Conservation (phyloP, 345 rosid genomes). For the Cochlearia excelsa region DNA sequence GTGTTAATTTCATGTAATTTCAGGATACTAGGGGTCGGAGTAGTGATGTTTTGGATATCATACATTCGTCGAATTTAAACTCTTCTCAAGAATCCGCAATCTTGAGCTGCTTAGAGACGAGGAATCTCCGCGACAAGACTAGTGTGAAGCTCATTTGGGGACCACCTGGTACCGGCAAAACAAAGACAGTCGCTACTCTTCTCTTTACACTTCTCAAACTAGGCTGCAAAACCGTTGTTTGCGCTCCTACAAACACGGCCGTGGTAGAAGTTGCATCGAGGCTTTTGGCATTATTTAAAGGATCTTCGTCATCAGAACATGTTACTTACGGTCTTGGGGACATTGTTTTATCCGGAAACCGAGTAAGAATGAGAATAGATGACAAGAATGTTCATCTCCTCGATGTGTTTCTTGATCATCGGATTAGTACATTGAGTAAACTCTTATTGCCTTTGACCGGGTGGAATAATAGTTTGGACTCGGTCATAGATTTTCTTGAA, state of each 20-base stretch:
- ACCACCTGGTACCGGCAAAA: constrained; percentile 51
- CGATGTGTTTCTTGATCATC: constrained; percentile 42
- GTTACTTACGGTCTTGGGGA: constrained; percentile 36
- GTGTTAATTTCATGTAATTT: too few species aligned
- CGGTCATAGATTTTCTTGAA: constrained; percentile 32
- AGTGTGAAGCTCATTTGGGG: constrained; percentile 41
- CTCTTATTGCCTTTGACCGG: constrained; percentile 30
- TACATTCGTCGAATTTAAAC: constrained; percentile 38
- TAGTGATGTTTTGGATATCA: not conserved
- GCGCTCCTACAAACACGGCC: constrained; percentile 50
- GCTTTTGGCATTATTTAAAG: constrained; percentile 18
- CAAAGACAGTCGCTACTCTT: constrained; percentile 34
- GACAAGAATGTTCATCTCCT: constrained; percentile 22
- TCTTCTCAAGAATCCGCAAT: constrained; percentile 39
- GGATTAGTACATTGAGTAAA: constrained; percentile 7
- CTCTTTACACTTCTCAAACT: constrained; percentile 30
- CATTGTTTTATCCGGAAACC: constrained; percentile 40
- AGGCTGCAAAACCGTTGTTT: constrained; percentile 38
- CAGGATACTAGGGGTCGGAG: too few species aligned
- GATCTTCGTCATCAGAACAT: constrained; percentile 3
- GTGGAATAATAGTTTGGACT: constrained; percentile 31
- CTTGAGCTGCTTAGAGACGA: constrained; percentile 15
- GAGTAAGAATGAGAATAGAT: constrained; percentile 31
- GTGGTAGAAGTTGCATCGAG: constrained; percentile 35
- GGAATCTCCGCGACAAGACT: constrained; percentile 25